Conservation (phyloP, 495 filamentous ascomycete species). For the Immersiella caudata region DNA sequence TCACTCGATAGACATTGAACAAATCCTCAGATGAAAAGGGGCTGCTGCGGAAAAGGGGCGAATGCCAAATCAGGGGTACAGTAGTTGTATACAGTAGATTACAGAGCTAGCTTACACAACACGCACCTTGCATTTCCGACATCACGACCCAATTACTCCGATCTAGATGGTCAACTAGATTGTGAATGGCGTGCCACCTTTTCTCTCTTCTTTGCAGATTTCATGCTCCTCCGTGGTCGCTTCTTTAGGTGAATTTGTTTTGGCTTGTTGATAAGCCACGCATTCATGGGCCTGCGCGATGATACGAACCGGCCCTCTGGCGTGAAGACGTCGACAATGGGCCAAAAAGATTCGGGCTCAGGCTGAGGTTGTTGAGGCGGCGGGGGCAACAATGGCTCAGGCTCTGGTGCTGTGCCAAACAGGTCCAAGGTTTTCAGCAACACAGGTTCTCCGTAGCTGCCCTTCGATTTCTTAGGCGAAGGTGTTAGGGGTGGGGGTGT, state of each 20-base stretch:
- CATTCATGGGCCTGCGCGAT: conserved; percentile 70
- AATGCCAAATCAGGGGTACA: too few species aligned
- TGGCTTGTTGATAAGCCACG: conserved; percentile 58
- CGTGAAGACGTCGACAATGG: conserved; percentile 80
- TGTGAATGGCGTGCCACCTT: conserved; percentile 37
- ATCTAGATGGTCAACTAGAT: too few species aligned
- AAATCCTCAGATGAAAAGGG: too few species aligned
- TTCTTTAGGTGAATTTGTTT: conserved; percentile 27
- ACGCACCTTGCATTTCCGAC: too few species aligned
- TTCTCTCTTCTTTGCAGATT: conserved; percentile 55
- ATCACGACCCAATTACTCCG: neutral
- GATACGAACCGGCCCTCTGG: conserved; percentile 80
- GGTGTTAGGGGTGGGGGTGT: neutral
- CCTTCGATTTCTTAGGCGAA: neutral
- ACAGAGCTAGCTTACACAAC: too few species aligned
- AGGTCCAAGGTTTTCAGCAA: neutral
- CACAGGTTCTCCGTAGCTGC: neutral
- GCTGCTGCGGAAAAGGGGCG: too few species aligned
- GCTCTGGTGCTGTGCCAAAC: neutral
- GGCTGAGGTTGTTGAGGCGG: neutral
- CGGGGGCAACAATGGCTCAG: conserved; percentile 1
- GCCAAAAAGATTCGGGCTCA: conserved; percentile 44
- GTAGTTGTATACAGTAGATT: too few species aligned
- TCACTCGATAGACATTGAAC: too few species aligned
- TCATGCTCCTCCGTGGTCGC: conserved; percentile 62